Evolutionary conservation across 768 basidiomycete species (phyloP), one percentile per base, ranked within the genome.

Genomic region (Tephrocybe sp.): DNA sequence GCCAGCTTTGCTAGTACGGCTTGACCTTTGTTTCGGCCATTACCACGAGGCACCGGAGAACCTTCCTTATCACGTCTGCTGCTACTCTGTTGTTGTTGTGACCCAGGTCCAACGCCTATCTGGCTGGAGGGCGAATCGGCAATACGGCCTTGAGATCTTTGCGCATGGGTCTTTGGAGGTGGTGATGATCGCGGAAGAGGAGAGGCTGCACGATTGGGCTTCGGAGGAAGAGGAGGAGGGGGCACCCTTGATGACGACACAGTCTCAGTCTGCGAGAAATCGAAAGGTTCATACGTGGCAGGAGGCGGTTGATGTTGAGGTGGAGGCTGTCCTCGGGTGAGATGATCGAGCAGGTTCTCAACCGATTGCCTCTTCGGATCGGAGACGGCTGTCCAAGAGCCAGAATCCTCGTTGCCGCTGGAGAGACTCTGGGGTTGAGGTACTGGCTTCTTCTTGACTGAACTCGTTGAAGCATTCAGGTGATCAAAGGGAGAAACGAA

Each of bases 401-500:
- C 60, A 11, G 80, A 75, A 47, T 86, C 83, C 26, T 89, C 85
- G 42, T 73, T 76, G 39, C 73, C 65, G 46, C 70, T 75, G 28
- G 76, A 71, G 11, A 72, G 43, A 41, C 69, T 68, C 8, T 77
- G 52, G 15, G 75, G 54, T 38, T 72, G 70, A 38, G 83, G 86
- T 2, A 80, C 79, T 16, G 86, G 82, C 63, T 89, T 89, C 64
- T 89, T 88, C 73, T 86, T 87, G 47, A 78, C 64, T 15, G 75
- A 47, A 34, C 64, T 62, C 0, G 79, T 54, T 28, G 78, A 62
- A n/a, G 76, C 69, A 7, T 82, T 76, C 38, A 92, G 76, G 21
- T 87, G 89, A 57, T 93, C 90, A 58, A 92, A 92, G 2, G 91
- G 85, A 41, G 89, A 90, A 42, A 86, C 77, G 53, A 89, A 92